A percentile compares a stretch with the other conserved stretches of the same genome.
phyloP scores from a whole-genome alignment of 495 filamentous ascomycete genomes.

The Friedmanniomyces endolithicus region DNA sequence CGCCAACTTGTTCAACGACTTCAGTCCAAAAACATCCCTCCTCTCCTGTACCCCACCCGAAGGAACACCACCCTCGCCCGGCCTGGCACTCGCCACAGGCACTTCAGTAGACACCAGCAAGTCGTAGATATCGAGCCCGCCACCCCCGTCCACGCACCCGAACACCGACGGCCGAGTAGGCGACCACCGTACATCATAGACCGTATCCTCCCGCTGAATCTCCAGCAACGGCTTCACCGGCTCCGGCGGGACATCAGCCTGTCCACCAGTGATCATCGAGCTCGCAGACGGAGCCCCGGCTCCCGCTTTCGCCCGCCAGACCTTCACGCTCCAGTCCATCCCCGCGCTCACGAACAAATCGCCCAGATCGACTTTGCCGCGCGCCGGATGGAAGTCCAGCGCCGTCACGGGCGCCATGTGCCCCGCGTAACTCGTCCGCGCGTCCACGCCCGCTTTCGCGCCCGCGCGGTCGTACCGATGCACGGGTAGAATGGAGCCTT shows the following conservation, averaged over 20 bases:
- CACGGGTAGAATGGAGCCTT: conserved; percentile 89
- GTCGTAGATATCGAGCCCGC: conserved; percentile 93
- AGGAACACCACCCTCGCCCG: conserved; percentile 29
- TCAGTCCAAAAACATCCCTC: conserved; percentile 41
- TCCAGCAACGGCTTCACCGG: conserved; percentile 65
- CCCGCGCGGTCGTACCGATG: conserved; percentile 94
- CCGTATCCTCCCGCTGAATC: conserved; percentile 82
- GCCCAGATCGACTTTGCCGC: conserved; percentile 85
- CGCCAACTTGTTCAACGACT: conserved; percentile 79
- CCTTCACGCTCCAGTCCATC: conserved; percentile 90
- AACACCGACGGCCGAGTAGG: conserved; percentile 87
- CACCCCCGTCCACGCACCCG: conserved; percentile 80
- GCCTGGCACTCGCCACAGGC: conserved; percentile 62
- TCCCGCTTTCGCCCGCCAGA: conserved; percentile 76
- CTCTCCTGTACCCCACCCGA: conserved; percentile 29
- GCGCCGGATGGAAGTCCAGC: conserved; percentile 83
- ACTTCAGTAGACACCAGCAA: conserved; percentile 85
- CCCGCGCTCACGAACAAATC: conserved; percentile 78
- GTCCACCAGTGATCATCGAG: conserved; percentile 34
- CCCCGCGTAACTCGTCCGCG: conserved; percentile 68
- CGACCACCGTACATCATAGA: conserved; percentile 92
- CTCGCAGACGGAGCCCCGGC: conserved; percentile 37
- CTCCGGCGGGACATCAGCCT: conserved; percentile 30
- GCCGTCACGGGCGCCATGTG: conserved; percentile 94
- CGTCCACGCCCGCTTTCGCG: conserved; percentile 87